Conservation (phyloP, 768 basidiomycete genomes). For the Leucogyrophana mollusca region DNA sequence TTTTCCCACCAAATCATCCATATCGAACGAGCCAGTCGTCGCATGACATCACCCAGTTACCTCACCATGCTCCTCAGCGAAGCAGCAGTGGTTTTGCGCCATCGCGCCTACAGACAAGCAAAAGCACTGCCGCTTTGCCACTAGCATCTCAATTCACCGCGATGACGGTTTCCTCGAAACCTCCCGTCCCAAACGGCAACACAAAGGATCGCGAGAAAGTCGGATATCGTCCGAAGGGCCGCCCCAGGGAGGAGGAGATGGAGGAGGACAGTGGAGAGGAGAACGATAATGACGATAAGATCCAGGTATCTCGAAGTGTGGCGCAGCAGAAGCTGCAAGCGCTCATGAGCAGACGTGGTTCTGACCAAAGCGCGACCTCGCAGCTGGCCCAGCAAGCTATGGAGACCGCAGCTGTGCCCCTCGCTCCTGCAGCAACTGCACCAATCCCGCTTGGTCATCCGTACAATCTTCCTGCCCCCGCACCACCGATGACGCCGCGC, state of each 20-base stretch:
- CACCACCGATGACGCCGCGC: constrained; percentile 75
- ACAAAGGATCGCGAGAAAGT: constrained; percentile 28
- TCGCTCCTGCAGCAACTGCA: constrained; percentile 36
- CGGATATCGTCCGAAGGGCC: constrained; percentile 63
- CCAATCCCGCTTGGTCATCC: constrained; percentile 65
- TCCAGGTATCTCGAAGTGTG: constrained; percentile 63
- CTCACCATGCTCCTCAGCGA: constrained; percentile 21
- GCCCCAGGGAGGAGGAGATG: constrained; percentile 63
- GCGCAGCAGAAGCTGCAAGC: constrained; percentile 67
- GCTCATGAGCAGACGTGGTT: constrained; percentile 46
- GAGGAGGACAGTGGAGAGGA: constrained; percentile 61
- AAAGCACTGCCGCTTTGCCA: constrained; percentile 61
- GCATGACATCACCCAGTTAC: constrained; percentile 40
- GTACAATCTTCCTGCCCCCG: constrained; percentile 69
- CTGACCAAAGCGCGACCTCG: constrained; percentile 24
- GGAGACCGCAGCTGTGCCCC: constrained; percentile 17
- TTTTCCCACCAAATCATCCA: constrained; percentile 59
- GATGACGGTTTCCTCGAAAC: constrained; percentile 22
- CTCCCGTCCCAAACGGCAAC: constrained; percentile 19
- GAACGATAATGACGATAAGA: constrained; percentile 44
- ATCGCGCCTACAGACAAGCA: constrained; percentile 44
- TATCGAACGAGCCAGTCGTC: constrained; percentile 51
- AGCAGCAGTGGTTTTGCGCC: constrained; percentile 30
- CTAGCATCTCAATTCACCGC: constrained; percentile 50
- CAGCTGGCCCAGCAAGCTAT: constrained; percentile 18